Percentiles rank a stretch among this genome's conserved stretches.
These are phyloP conservation scores for Aspergillus persii DNA, from an alignment of 2,329 filamentous ascomycete genomes.

Conservation along the genomic window DNA sequence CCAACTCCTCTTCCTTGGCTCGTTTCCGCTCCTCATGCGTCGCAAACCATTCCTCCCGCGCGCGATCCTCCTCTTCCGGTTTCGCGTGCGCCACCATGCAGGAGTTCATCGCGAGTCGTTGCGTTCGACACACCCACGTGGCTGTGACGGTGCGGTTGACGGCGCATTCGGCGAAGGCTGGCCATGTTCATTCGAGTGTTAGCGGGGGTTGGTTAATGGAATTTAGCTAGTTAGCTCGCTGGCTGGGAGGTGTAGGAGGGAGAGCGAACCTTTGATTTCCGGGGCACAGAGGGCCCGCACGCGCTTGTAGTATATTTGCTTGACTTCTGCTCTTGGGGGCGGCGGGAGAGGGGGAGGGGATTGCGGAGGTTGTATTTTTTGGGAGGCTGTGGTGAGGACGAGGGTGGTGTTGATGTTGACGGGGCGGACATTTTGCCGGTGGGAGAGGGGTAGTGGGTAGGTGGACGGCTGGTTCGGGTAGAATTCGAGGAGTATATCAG, in stretches of 20 bases:
- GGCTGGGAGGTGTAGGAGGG: neutral
- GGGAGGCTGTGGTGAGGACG: neutral
- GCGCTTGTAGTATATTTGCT: slow-evolving; percentile 75
- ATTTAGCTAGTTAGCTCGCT: neutral
- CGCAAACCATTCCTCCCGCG: slow-evolving; percentile 90
- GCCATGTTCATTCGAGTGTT: neutral
- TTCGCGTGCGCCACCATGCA: slow-evolving; percentile 91
- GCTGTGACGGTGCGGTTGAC: slow-evolving; percentile 81
- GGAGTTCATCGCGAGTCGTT: slow-evolving; percentile 83
- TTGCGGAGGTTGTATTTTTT: slow-evolving; percentile 55
- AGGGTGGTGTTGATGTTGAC: neutral
- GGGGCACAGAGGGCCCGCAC: slow-evolving; percentile 72
- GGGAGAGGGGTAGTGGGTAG: neutral
- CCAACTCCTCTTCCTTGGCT: slow-evolving; percentile 63
- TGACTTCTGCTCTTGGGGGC: slow-evolving; percentile 77
- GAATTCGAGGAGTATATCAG: too few species aligned
- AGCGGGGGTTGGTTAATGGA: neutral
- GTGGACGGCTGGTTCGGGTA: neutral
- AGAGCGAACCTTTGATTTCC: slow-evolving; percentile 68
- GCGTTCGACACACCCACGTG: slow-evolving; percentile 77
- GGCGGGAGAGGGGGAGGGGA: slow-evolving; percentile 75
- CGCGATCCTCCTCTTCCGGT: slow-evolving; percentile 78
- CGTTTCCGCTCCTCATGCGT: slow-evolving; percentile 67
- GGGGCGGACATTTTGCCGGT: neutral
- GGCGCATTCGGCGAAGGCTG: slow-evolving; percentile 91